phyloP scores from a whole-genome alignment of 192 early-diverging fungal species.

The Coemansia sp. region DNA sequence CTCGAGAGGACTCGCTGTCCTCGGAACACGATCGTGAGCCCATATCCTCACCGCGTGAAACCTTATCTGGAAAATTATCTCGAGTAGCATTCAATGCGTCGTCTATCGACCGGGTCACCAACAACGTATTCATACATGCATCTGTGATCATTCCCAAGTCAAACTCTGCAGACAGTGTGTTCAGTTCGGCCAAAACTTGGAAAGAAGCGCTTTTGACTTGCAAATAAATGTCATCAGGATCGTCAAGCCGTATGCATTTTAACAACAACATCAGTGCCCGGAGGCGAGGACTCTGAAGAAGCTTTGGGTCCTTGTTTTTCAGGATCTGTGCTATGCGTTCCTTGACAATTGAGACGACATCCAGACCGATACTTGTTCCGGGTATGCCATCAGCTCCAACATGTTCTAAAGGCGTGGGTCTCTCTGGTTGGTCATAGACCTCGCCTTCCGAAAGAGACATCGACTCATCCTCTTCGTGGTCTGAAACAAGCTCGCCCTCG shows the following conservation, averaged over 20 bases:
- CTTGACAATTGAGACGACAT: slow-evolving; percentile 27
- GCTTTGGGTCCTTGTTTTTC: slow-evolving; percentile 27
- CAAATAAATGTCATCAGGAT: slow-evolving; percentile 19
- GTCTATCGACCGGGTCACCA: neutral
- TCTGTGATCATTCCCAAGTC: slow-evolving; percentile 24
- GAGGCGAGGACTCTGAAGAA: slow-evolving; percentile 25
- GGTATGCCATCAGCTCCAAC: neutral
- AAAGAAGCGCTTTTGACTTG: slow-evolving; percentile 12
- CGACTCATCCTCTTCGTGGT: neutral
- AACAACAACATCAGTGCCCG: slow-evolving; percentile 41
- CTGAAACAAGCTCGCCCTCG: slow-evolving; percentile 28
- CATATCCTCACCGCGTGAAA: slow-evolving; percentile 16
- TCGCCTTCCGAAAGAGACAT: slow-evolving; percentile 27
- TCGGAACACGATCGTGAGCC: slow-evolving; percentile 5
- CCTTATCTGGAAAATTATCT: neutral
- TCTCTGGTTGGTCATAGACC: neutral
- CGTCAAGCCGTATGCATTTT: slow-evolving; percentile 32
- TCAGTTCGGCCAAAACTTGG: slow-evolving; percentile 30
- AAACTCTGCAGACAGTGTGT: slow-evolving; percentile 38
- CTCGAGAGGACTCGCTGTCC: slow-evolving; percentile 9
- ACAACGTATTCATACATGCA: slow-evolving; percentile 24
- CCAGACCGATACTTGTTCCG: neutral
- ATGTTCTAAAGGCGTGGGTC: neutral
- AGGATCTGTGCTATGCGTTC: slow-evolving; percentile 26
- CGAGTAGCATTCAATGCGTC: neutral